Conservation (phyloP, 257 asterid genomes). For the Solanum phureja region DNA sequence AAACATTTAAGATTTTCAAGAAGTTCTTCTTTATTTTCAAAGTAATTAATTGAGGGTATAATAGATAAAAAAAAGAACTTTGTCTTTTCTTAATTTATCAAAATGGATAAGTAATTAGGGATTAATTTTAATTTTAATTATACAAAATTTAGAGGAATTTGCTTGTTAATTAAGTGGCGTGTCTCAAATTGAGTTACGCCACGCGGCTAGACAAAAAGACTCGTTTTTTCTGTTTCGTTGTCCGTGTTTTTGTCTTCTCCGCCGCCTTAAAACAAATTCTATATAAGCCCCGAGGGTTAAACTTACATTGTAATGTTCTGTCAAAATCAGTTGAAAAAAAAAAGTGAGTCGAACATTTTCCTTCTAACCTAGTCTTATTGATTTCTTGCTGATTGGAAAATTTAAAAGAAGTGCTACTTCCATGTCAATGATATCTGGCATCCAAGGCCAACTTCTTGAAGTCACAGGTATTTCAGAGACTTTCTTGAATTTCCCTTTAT, state of each 20-base stretch:
- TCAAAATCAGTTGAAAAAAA: not conserved
- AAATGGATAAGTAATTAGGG: too few species aligned
- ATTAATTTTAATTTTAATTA: too few species aligned
- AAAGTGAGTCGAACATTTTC: not conserved
- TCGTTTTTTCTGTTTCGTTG: not conserved
- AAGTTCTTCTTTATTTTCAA: too few species aligned
- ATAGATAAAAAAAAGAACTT: too few species aligned
- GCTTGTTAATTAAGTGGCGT: not conserved
- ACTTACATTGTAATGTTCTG: not conserved
- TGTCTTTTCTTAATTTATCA: not conserved
- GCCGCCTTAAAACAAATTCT: not conserved
- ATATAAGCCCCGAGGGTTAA: not conserved
- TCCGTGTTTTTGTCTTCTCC: not conserved
- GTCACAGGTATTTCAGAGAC: conserved; percentile 50
- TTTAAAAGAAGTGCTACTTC: not conserved
- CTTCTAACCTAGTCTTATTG: not conserved
- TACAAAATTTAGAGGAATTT: not conserved
- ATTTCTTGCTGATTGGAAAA: not conserved
- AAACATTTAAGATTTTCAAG: too few species aligned
- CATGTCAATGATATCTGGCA: conserved; percentile 71
- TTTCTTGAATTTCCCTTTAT: not conserved
- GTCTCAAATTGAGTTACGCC: not conserved
- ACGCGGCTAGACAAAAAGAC: not conserved
- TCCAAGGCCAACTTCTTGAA: conserved; percentile 88
- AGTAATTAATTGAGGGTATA: not conserved